These are phyloP conservation scores for Metschnikowia reukaufii DNA, from an alignment of 805 yeast genomes.

Conservation along the genomic window DNA sequence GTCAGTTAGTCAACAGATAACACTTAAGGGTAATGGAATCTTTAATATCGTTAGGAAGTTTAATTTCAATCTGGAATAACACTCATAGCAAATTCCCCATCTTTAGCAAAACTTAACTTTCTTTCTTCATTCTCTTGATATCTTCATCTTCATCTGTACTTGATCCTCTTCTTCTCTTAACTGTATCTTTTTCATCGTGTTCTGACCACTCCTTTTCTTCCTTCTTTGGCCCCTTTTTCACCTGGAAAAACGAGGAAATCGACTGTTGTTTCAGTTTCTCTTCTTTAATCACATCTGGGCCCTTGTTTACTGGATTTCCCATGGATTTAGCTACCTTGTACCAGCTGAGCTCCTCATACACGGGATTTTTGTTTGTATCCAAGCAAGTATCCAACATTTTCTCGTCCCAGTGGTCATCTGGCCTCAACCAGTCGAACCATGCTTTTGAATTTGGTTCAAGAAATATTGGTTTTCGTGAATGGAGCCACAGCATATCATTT, in stretches of 20 bases:
- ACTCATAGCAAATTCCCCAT: too few species aligned
- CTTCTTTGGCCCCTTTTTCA: neutral
- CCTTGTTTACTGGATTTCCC: conserved; percentile 58
- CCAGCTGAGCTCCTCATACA: conserved; percentile 43
- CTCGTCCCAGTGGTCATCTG: conserved; percentile 38
- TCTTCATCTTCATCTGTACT: neutral
- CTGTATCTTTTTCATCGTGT: neutral
- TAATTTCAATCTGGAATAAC: too few species aligned
- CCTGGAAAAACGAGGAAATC: conserved; percentile 16
- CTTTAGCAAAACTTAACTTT: neutral
- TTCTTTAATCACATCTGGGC: conserved; percentile 31
- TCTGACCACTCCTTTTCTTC: neutral
- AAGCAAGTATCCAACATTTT: conserved; percentile 41
- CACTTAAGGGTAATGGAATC: too few species aligned
- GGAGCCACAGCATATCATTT: conserved; percentile 62
- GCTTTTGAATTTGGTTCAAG: conserved; percentile 56
- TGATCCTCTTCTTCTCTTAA: neutral
- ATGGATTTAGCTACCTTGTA: conserved; percentile 61
- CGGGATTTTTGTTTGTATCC: conserved; percentile 31
- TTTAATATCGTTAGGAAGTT: too few species aligned
- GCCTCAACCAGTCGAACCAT: conserved; percentile 66
- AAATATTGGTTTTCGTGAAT: conserved; percentile 75
- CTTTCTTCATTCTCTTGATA: neutral
- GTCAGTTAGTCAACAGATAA: too few species aligned
- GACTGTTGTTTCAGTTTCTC: conserved; percentile 23